Evolutionary conservation across 345 rosid genomes (phyloP).

Genomic region (Ceriops decandra): DNA sequence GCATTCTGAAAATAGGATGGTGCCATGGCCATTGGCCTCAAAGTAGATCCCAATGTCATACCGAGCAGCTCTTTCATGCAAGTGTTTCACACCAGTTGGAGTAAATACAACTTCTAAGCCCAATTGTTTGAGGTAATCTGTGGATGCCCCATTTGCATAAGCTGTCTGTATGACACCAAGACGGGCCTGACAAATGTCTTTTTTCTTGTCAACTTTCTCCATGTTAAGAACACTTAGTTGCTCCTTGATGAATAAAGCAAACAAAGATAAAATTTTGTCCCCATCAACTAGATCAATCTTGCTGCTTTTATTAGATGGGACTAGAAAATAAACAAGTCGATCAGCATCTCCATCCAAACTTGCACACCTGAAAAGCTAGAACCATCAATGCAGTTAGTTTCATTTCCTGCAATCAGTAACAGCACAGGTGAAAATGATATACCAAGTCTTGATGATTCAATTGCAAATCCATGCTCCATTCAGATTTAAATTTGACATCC

Average conservation of each 20-base stretch:
- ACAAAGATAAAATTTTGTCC: slow-evolving; percentile 83
- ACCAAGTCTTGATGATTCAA: neutral
- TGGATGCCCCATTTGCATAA: slow-evolving; percentile 93
- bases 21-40: slow-evolving; percentile 98
- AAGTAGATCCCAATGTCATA: slow-evolving; percentile 93
- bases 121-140: slow-evolving; percentile 57
- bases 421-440: neutral
- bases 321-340: slow-evolving; percentile 67
- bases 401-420: neutral
- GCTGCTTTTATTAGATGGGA: slow-evolving; percentile 36
- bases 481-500: neutral
- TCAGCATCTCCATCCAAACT: slow-evolving; percentile 99
- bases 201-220: slow-evolving; percentile 24
- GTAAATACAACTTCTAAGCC: slow-evolving; percentile 70
- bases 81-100: slow-evolving; percentile 85
- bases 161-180: slow-evolving; percentile 91
- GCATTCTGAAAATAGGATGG: slow-evolving; percentile 68
- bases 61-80: slow-evolving; percentile 73
- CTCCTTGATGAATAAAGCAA: slow-evolving; percentile 75
- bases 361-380: slow-evolving; percentile 72
- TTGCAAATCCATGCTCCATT: neutral
- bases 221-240: slow-evolving; percentile 48
- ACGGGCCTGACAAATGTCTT: slow-evolving; percentile 35
- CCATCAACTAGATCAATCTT: slow-evolving; percentile 79
- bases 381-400: slow-evolving; percentile 28